Base-by-base conservation (phyloP, 179 eudicot species). In the Amaranthus tricolor region DNA sequence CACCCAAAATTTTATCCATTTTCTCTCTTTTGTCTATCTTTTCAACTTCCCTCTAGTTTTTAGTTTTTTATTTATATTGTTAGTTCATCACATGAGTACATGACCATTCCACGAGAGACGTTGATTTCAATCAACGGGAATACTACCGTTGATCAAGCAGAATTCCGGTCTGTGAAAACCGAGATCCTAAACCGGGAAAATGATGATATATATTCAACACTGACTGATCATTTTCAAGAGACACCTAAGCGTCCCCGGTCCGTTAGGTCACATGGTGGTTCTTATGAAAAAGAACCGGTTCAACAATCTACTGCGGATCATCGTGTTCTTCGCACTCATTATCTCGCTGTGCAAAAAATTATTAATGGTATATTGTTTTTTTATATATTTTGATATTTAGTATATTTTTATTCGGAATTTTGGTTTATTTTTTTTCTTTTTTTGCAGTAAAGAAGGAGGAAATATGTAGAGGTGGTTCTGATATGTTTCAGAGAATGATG, bases 361-460 rank as follows among this genome's bases (percentile, higher is more conserved):
- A 75, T 80, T 8, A 50, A 64, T 66, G 76, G 79, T 79, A 6
- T 5, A 7, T 55, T 43, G 6, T 21, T 31, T 20, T 31, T 31
- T 6, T 9, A 2, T 66, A 2, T 31, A n/a, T 0, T 52, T 0
- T 53, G 2, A 11, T 13, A 5, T 62, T 16, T 0, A 5, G 8
- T 12, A 51, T 6, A 7, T 24, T 68, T 60, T 0, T 47, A 15
- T 49, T 7, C 17, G 40, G 40, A 31, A 31, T 69, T 0, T 13
- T 1, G 8, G 14, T 49, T 5, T 6, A 53, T 80, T 6, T 45
- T 51, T 15, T 9, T 78, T 12, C 52, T 5, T 12, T 55, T 3
- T 62, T 40, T 69, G 76, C 61, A 86, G 88, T 82, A 62, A 80
- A 73, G 71, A 84, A 76, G 50, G 86, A 87, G 65, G 88, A 83